These are phyloP conservation scores for Leccinum boreale DNA, from an alignment of 768 basidiomycete genomes.

Conservation along the genomic window DNA sequence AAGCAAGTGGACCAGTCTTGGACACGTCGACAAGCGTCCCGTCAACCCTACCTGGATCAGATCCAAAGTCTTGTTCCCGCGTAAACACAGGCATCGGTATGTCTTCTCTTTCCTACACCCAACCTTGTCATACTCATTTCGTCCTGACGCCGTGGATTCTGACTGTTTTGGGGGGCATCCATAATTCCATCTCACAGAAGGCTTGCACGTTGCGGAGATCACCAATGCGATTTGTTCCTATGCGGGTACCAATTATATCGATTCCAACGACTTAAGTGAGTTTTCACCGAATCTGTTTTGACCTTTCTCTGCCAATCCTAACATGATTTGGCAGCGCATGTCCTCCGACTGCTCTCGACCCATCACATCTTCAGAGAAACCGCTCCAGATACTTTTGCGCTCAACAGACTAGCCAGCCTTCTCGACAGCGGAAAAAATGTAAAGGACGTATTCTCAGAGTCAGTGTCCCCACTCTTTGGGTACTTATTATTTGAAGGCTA, in stretches of 20 bases:
- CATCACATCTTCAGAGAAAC: conserved; percentile 73
- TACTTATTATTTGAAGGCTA: neutral
- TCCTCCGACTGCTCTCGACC: conserved; percentile 72
- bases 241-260: conserved; percentile 14
- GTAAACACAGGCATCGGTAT: conserved; percentile 3
- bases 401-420: conserved; percentile 65
- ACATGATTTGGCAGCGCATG: conserved; percentile 48
- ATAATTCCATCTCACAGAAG: conserved; percentile 2
- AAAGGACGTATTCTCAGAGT: conserved; percentile 49
- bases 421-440: conserved; percentile 65
- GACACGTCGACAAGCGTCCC: neutral
- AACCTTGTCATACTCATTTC: neutral
- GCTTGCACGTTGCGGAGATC: conserved; percentile 23
- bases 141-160: neutral
- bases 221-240: conserved; percentile 19
- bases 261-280: conserved; percentile 19
- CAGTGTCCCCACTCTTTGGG: conserved; percentile 4
- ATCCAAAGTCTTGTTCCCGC: neutral
- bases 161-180: neutral
- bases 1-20: no score
- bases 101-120: neutral
- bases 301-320: neutral
- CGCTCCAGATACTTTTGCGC: conserved; percentile 67
- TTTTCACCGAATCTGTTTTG: neutral
- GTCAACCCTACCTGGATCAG: neutral